Percentiles rank a stretch among this genome's conserved stretches.
Evolutionary conservation across 1,284 basidiomycete species (phyloP).

Genomic region (Ganoderma resinaceum): DNA sequence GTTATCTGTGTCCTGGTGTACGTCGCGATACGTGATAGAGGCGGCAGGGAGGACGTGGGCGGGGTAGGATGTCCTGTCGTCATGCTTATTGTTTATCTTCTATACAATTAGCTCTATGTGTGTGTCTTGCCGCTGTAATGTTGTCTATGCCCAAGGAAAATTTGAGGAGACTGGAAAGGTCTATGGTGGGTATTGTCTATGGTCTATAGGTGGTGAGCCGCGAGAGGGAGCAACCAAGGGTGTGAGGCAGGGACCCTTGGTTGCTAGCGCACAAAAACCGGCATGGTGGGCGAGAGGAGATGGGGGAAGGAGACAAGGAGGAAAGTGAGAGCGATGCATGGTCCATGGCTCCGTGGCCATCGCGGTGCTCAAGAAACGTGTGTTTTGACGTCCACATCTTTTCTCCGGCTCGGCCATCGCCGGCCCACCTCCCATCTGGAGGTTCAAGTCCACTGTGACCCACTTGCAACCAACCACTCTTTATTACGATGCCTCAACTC

Average conservation of each 20-base stretch:
- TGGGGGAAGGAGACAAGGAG: slow-evolving; percentile 25
- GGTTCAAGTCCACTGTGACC: neutral
- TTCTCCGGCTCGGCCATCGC: slow-evolving; percentile 31
- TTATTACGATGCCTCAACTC: slow-evolving; percentile 45
- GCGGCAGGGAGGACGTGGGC: slow-evolving; percentile 56
- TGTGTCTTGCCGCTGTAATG: neutral
- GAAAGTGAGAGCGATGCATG: slow-evolving; percentile 2
- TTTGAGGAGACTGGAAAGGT: slow-evolving; percentile 18
- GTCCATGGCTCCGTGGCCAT: slow-evolving; percentile 6
- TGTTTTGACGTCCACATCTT: slow-evolving; percentile 24
- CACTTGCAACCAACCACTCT: neutral
- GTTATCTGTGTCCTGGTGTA: slow-evolving; percentile 43
- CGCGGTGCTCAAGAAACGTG: slow-evolving; percentile 18
- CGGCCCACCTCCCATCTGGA: slow-evolving; percentile 14
- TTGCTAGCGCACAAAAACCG: slow-evolving; percentile 44
- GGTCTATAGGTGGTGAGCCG: slow-evolving; percentile 32
- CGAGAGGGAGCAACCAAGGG: slow-evolving; percentile 37
- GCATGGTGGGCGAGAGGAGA: slow-evolving; percentile 39
- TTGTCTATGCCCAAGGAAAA: slow-evolving; percentile 8
- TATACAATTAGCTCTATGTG: slow-evolving; percentile 9
- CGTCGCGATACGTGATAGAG: slow-evolving; percentile 48
- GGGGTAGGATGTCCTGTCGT: slow-evolving; percentile 26
- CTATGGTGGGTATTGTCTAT: slow-evolving; percentile 40
- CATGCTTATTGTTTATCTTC: slow-evolving; percentile 28
- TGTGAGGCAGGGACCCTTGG: slow-evolving; percentile 34